Percentiles rank a stretch among this genome's conserved stretches.
Evolutionary conservation across 2,329 filamentous ascomycete genomes (phyloP).

Genomic region (Chaetomiaceae sp.): DNA sequence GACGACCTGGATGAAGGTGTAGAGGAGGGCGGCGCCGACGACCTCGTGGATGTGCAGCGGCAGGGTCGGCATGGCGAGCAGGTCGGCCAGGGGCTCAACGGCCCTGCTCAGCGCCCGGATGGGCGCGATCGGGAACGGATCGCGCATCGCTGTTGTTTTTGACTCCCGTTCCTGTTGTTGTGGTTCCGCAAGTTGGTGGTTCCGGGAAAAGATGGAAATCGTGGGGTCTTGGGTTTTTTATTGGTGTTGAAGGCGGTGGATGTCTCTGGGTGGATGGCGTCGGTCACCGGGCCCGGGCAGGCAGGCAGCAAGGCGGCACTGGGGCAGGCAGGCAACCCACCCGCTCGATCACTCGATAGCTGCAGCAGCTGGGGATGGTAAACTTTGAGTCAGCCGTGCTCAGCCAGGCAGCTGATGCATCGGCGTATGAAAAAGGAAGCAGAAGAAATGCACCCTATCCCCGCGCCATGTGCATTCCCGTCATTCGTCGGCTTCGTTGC

Average conservation of each 20-base stretch:
- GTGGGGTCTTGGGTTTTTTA: background rate
- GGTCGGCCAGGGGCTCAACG: conserved; percentile 60
- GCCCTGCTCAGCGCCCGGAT: conserved; percentile 52
- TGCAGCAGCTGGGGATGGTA: conserved; percentile 3
- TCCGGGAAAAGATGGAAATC: too few species aligned
- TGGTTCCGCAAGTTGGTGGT: background rate
- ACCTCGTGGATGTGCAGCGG: conserved; percentile 77
- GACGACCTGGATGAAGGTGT: conserved; percentile 62
- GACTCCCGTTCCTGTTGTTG: too few species aligned
- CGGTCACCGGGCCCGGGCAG: conserved; percentile 9
- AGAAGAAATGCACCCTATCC: background rate
- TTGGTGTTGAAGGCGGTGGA: background rate
- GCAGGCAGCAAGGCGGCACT: background rate
- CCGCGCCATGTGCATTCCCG: conserved; percentile 22
- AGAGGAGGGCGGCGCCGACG: conserved; percentile 59
- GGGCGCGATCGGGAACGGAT: conserved; percentile 64
- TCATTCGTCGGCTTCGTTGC: conserved; percentile 18
- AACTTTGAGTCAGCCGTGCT: background rate
- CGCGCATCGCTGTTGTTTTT: conserved; percentile 62
- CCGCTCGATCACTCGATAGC: too few species aligned
- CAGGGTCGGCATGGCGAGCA: conserved; percentile 58
- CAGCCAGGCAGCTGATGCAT: background rate
- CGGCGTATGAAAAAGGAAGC: background rate
- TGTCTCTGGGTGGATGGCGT: background rate
- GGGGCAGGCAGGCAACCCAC: too few species aligned